Evolutionary conservation across 345 rosid genomes (phyloP), one percentile per base, ranked within the genome.

Genomic region (Salix exigua): DNA sequence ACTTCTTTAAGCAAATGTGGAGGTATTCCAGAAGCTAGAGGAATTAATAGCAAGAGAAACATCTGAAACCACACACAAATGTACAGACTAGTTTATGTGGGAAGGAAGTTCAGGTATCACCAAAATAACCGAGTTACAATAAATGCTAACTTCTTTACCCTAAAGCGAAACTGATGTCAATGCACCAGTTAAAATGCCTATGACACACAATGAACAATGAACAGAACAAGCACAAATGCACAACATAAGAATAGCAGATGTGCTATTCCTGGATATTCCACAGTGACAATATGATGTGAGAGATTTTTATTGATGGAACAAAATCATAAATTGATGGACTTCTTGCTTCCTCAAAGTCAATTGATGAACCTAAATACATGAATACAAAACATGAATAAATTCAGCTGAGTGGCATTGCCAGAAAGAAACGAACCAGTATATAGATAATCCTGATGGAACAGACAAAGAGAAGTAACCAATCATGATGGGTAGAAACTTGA

Each of bases 401-500:
- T 50, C 60, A 48, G 77, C 63, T 72, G 62, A 35, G 60, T 72
- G 44, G 72, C 44, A 75, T 11, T 68, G 78, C 35, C 67, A 64
- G 77, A 63, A 58, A 81, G 86, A 76, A 84, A 92, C 99, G 7
- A 80, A 96, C 99, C 99, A 96, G 87, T 93, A 96, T 62, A 96
- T 87, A 46, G 98, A 91, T 82, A 96, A 84, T 79, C 99, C 99
- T 2, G 99, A 93, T 48, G 99, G 99, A n/a, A 96, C 99, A 21
- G 99, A 96, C 85, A 93, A 88, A 50, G 99, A 85, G 82, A 96
- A 96, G 89, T 96, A 96, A 19, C 99, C 99, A 53, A 96, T 96
- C 99, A 96, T 93, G 73, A 96, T 86, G 1, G 99, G 99, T 77
- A 96, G 99, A 86, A 96, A 96, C 88, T 96, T 96, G 85, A 93